Evolutionary conservation across 352 stramenopile species (phyloP).

Genomic region (Globisporangium rhizosaccharum): DNA sequence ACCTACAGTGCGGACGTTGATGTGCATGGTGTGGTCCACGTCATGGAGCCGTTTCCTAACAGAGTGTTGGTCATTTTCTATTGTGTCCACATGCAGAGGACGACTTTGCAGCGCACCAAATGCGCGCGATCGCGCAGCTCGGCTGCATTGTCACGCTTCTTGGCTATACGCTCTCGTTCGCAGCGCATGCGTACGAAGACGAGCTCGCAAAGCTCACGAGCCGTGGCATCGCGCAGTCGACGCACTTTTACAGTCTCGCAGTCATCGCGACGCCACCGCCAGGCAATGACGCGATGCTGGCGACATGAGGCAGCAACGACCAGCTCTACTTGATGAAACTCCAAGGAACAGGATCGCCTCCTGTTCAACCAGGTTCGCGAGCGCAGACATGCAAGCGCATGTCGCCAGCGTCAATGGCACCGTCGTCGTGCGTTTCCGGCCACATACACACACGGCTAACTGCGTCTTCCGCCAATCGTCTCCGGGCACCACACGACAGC

Average conservation of each 20-base stretch:
- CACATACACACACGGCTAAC: too few relatives aligned
- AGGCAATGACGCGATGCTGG: not conserved
- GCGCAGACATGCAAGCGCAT: too few relatives aligned
- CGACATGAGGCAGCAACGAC: not conserved
- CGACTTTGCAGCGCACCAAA: conserved; percentile 28
- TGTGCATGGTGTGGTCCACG: not conserved
- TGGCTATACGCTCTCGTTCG: conserved; percentile 45
- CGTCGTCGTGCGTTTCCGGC: too few relatives aligned
- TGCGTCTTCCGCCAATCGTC: too few relatives aligned
- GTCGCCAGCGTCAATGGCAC: too few relatives aligned
- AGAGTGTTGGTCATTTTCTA: not conserved
- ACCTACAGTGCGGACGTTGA: conserved; percentile 27
- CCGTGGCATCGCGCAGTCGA: conserved; percentile 9
- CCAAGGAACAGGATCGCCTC: too few relatives aligned
- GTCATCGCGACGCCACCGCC: conserved; percentile 10
- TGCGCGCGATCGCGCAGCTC: conserved; percentile 36
- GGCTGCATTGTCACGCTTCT: conserved; percentile 51
- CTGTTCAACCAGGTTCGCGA: too few relatives aligned
- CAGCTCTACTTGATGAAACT: too few relatives aligned
- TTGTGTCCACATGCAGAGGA: conserved; percentile 9
- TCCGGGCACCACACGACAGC: too few relatives aligned
- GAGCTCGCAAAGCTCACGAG: conserved; percentile 6
- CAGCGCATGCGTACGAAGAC: conserved; percentile 22
- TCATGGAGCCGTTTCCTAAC: not conserved
- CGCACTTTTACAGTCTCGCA: conserved; percentile 13